Evolutionary conservation across 1,284 basidiomycete genomes (phyloP).

Genomic region (Polyporus tsugae): DNA sequence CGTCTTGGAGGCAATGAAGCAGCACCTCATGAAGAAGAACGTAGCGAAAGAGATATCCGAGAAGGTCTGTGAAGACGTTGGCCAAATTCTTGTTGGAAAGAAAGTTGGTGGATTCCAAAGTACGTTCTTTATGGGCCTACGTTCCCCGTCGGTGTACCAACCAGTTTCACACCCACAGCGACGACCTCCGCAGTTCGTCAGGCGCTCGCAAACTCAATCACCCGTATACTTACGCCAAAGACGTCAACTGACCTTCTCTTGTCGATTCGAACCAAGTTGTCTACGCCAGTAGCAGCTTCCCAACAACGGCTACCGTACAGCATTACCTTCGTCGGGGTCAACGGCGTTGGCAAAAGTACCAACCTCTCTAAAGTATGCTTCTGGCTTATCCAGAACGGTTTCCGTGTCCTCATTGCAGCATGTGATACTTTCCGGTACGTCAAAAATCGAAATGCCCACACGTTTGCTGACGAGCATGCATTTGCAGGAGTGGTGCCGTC

Average conservation of each 20-base stretch:
- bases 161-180: constrained; percentile 51
- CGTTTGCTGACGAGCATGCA: background rate
- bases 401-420: constrained; percentile 95
- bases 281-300: constrained; percentile 71
- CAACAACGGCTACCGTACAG: constrained; percentile 88
- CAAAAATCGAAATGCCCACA: background rate
- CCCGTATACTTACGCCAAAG: constrained; percentile 95
- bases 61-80: constrained; percentile 94
- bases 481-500: constrained; percentile 87
- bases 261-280: constrained; percentile 77
- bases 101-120: constrained; percentile 89
- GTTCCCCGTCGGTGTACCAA: constrained; percentile 1
- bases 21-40: constrained; percentile 98
- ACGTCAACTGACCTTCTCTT: constrained; percentile 95
- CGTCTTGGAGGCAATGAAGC: constrained; percentile 93
- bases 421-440: constrained; percentile 95
- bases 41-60: constrained; percentile 96
- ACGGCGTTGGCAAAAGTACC: constrained; percentile 99
- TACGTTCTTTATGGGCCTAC: constrained; percentile 46
- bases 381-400: constrained; percentile 96
- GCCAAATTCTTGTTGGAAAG: constrained; percentile 88
- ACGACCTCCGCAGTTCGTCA: constrained; percentile 87
- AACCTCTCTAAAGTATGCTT: constrained; percentile 99
- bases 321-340: constrained; percentile 99
- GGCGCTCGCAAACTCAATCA: constrained; percentile 89